Evolutionary conservation across 1,139 yeast genomes (phyloP).

Genomic region (Yamadazyma buinensis): DNA sequence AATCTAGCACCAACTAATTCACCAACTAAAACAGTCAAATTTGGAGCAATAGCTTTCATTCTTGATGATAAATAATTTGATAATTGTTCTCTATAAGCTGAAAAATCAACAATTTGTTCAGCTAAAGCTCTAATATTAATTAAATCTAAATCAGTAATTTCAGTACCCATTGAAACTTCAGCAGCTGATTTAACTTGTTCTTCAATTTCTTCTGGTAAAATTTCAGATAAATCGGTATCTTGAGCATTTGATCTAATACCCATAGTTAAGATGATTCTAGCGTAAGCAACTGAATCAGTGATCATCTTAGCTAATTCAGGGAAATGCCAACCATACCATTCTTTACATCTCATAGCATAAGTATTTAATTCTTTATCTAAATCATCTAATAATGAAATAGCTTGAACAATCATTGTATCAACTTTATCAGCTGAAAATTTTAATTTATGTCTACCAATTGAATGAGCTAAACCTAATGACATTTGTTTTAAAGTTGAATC

Average conservation of each 20-base stretch:
- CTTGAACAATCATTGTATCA: conserved; percentile 98
- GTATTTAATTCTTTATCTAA: conserved; percentile 97
- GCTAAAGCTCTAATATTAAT: conserved; percentile 88
- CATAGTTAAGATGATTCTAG: conserved; percentile 89
- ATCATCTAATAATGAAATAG: conserved; percentile 94
- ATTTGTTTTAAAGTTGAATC: conserved; percentile 84
- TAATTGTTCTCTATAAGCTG: conserved; percentile 87
- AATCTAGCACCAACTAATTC: conserved; percentile 98
- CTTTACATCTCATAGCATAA: conserved; percentile 97
- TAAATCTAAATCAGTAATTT: conserved; percentile 90
- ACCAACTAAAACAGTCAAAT: conserved; percentile 92
- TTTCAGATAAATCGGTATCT: conserved; percentile 84
- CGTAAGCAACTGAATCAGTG: conserved; percentile 91
- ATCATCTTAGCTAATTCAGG: conserved; percentile 97
- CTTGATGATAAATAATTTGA: conserved; percentile 87
- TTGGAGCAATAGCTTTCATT: conserved; percentile 98
- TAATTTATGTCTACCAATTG: conserved; percentile 95
- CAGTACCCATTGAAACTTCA: conserved; percentile 98
- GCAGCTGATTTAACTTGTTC: conserved; percentile 82
- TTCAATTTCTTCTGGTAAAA: conserved; percentile 89
- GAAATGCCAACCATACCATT: conserved; percentile 99
- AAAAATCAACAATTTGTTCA: conserved; percentile 86
- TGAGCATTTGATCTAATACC: conserved; percentile 91
- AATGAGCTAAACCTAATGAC: conserved; percentile 97
- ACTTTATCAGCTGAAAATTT: conserved; percentile 97